Base-by-base conservation (phyloP, 2,329 filamentous ascomycete species). In the Colletotrichum kahawae region DNA sequence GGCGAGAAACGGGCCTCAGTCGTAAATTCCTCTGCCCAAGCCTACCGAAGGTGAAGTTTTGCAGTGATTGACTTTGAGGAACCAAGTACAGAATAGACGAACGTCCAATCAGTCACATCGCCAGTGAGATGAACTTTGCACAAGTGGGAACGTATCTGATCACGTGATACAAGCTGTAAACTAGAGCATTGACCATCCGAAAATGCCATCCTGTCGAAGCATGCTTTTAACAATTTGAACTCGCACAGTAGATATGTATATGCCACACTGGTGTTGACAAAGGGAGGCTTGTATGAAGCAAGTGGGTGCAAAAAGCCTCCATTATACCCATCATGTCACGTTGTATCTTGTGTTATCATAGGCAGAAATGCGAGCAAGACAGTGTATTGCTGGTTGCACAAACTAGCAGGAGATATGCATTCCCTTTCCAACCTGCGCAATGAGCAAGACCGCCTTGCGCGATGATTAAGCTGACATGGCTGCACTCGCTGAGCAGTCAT, bases 391-490 rank as follows among this genome's bases (percentile, higher is more conserved):
- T 31, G 54, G 24, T 21, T 13, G 64, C n/a, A 51, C 38, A 64
- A 21, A n/a, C 69, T 18, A 60, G 57, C 18, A 64, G 63, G 14
- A n/a, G 10, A 38, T 67, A 57, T 18, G 18, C 18, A 14, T 51
- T 27, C 33, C 21, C 24, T 54, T 34, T 59, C 21, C 18, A 29
- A 21, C 29, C 34, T 21, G 36, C 24, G 31, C 29, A 62, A 36
- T 57, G 7, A 63, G 13, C 63, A 48, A 48, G 38, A 67, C 63
- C 5, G 31, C 43, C 69, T 72, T 67, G 43, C 72, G 56, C 69
- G 63, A 57, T 75, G 72, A 75, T 72, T 72, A 64, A 51, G 72
- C 72, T 24, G 72, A 75, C 43, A 64, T 56, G 36, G 56, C 31
- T 54, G 38, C 72, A 63, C 48, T 59, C 34, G 27, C 34, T 21